Percentiles rank a stretch among this genome's conserved stretches.
Evolutionary conservation across 495 filamentous ascomycete genomes (phyloP).

Genomic region (Venustampulla echinocandica): DNA sequence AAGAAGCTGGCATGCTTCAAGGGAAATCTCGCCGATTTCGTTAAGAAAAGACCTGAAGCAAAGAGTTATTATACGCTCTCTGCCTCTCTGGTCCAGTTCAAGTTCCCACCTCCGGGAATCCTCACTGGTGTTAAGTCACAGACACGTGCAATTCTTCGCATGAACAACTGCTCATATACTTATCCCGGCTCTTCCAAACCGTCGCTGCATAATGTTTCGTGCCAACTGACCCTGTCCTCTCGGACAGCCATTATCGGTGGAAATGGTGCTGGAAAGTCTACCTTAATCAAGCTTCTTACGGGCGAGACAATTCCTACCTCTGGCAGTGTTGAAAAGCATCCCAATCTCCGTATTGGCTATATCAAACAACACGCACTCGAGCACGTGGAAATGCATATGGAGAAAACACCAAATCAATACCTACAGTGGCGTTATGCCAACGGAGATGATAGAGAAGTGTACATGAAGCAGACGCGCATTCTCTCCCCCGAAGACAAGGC

Average conservation of each 20-base stretch:
- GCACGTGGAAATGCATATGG: slow-evolving; percentile 98
- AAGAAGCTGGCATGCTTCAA: slow-evolving; percentile 96
- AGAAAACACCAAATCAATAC: slow-evolving; percentile 98
- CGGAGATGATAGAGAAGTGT: slow-evolving; percentile 92
- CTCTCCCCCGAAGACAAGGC: slow-evolving; percentile 75
- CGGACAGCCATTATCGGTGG: slow-evolving; percentile 92
- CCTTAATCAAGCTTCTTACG: slow-evolving; percentile 95
- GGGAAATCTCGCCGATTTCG: slow-evolving; percentile 89
- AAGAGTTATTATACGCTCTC: slow-evolving; percentile 98
- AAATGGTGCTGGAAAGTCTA: slow-evolving; percentile 98
- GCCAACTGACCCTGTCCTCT: slow-evolving; percentile 79
- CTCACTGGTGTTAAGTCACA: slow-evolving; percentile 89
- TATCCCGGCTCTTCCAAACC: slow-evolving; percentile 83
- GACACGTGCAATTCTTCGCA: slow-evolving; percentile 89
- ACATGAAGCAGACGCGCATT: slow-evolving; percentile 93
- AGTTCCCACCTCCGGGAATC: slow-evolving; percentile 93
- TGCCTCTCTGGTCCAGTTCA: slow-evolving; percentile 84
- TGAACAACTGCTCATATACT: slow-evolving; percentile 83
- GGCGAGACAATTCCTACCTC: slow-evolving; percentile 81
- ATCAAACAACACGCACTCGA: slow-evolving; percentile 99
- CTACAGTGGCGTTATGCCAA: slow-evolving; percentile 97
- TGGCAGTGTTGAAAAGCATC: slow-evolving; percentile 95
- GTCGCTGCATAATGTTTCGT: slow-evolving; percentile 77
- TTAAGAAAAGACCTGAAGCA: slow-evolving; percentile 86
- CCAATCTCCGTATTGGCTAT: slow-evolving; percentile 96